Conservation (phyloP, 108 stramenopile genomes). For the Stephanodiscus triporus region DNA sequence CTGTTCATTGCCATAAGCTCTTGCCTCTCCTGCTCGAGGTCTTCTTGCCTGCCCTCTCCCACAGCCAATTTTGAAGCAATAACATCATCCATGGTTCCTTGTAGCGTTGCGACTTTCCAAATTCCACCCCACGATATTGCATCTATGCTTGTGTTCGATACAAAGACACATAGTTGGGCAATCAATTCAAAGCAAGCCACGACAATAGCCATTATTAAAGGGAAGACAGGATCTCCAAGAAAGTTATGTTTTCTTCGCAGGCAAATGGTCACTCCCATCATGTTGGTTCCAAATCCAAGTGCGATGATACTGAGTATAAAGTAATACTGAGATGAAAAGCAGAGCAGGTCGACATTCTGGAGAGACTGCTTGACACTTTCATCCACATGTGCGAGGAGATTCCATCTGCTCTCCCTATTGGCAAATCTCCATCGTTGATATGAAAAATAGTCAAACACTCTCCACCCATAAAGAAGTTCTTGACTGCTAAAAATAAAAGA, state of each 20-base stretch:
- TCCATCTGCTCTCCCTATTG: constrained; percentile 81
- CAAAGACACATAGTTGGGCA: constrained; percentile 38
- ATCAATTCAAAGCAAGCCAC: constrained; percentile 61
- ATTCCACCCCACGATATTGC: constrained; percentile 74
- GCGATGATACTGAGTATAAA: constrained; percentile 72
- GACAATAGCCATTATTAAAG: constrained; percentile 64
- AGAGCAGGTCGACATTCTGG: constrained; percentile 80
- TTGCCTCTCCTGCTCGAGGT: constrained; percentile 82
- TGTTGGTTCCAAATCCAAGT: constrained; percentile 68
- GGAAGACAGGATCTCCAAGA: constrained; percentile 75
- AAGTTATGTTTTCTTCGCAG: constrained; percentile 72
- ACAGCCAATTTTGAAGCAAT: constrained; percentile 89
- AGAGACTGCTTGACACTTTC: constrained; percentile 72
- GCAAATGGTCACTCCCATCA: constrained; percentile 78
- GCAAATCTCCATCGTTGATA: constrained; percentile 85
- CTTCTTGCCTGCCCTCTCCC: constrained; percentile 85
- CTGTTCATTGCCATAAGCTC: constrained; percentile 85
- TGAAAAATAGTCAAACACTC: constrained; percentile 84
- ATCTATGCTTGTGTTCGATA: constrained; percentile 53
- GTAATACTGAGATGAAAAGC: constrained; percentile 88
- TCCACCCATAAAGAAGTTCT: constrained; percentile 89
- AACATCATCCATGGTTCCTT: constrained; percentile 88
- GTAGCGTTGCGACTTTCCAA: constrained; percentile 70
- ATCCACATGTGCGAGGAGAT: constrained; percentile 66
- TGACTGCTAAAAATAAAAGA: constrained; percentile 81